Conservation (phyloP, 129 eudicot species). For the Flaveria linearis region DNA sequence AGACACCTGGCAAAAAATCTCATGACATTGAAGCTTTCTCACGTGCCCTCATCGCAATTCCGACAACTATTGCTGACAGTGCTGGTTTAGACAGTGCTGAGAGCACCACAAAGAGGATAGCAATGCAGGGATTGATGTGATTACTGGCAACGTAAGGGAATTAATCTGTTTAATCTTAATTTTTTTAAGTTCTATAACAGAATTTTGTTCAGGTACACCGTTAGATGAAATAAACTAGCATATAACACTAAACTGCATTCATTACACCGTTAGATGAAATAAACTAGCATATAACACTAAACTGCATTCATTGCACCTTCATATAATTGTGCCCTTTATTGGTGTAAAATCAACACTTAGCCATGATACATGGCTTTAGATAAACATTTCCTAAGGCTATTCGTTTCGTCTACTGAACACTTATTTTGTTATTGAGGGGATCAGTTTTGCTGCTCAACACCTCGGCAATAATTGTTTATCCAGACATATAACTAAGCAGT, state of each 20-base stretch:
- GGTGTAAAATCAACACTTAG: neutral
- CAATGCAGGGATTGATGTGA: constrained; percentile 91
- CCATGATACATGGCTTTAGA: neutral
- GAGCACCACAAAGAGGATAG: constrained; percentile 83
- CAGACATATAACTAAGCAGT: too few species aligned
- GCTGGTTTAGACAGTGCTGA: constrained; percentile 89
- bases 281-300: neutral
- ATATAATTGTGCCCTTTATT: neutral
- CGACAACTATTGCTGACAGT: constrained; percentile 69
- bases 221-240: neutral
- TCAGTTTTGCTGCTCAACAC: too few species aligned
- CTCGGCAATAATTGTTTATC: too few species aligned
- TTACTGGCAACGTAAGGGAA: constrained; percentile 79
- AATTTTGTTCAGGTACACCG: neutral
- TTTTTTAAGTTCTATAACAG: neutral
- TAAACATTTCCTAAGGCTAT: too few species aligned
- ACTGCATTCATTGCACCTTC: too few species aligned
- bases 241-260: neutral
- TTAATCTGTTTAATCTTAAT: neutral
- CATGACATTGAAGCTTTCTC: constrained; percentile 97
- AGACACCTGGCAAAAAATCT: constrained; percentile 91
- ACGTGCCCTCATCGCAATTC: constrained; percentile 82
- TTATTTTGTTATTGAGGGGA: too few species aligned
- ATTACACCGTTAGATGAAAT: neutral
- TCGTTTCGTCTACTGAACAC: too few species aligned